Evolutionary conservation across 202 grass and related monocot species (phyloP), one percentile per base, ranked within the genome.

Genomic region (Saccharum hybrid): DNA sequence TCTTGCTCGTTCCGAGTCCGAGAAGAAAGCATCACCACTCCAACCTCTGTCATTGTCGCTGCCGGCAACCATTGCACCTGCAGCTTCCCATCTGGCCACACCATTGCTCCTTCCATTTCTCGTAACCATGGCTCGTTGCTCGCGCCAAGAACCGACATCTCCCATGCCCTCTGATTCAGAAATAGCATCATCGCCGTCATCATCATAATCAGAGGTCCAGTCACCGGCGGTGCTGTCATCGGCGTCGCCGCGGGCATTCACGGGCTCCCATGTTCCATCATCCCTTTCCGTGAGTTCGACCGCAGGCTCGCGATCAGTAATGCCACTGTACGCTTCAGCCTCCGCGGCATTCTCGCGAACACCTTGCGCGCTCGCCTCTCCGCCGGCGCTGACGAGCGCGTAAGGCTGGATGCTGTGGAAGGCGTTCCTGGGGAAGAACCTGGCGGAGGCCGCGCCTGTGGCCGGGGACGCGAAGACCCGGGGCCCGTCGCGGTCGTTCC

Each of bases 401-500:
- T 93, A 93, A 0, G 92, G 90, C 61, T 91, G 91, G 31, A 93
- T 65, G 85, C 90, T 93, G 83, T 98, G 88, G 63, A 98, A 68
- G 19, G 83, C 77, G 46, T 90, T 76, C 86, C 82, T 94, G 57
- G 96, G 96, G 83, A 98, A 98, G 89, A 98, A 95, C 42, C 96
- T 86, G 21, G 88, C 89, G 8, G 96, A 95, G 39, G 88, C 33
- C 42, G 71, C 66, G 59, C 80, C 87, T 18, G 84, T 86, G 65
- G 52, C 83, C 54, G 88, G 88, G 8, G 76, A 84, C 39, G 73
- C 88, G 69, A 95, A 98, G 10, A 98, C 80, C 85, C 83, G 89
- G 31, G 96, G 92, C 16, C 93, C 96, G 78, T 98, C 96, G 65
- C 77, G 83, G 77, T 98, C 93, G 85, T 91, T 98, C 96, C 96